phyloP scores from a whole-genome alignment of 1,139 yeast species.

The Kodamaea fungicola region DNA sequence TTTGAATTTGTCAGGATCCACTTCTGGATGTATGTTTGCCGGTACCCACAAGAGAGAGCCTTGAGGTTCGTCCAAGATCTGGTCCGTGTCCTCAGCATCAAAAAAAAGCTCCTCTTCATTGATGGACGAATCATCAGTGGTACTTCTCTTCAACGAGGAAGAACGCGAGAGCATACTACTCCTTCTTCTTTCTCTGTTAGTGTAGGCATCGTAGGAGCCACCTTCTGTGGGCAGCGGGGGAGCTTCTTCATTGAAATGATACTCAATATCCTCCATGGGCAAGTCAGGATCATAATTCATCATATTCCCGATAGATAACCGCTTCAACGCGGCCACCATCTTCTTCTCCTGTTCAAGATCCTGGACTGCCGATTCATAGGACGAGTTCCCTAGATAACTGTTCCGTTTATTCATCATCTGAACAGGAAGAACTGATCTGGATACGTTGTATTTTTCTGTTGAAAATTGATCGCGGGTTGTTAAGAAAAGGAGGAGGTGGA shows the following conservation, averaged over 20 bases:
- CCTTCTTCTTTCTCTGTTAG: neutral
- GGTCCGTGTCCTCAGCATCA: constrained; percentile 22
- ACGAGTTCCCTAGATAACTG: constrained; percentile 6
- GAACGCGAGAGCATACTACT: constrained; percentile 1
- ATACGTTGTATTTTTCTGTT: neutral
- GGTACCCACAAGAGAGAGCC: constrained; percentile 80
- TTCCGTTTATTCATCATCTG: constrained; percentile 1
- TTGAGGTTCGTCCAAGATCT: constrained; percentile 21
- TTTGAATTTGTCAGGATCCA: constrained; percentile 88
- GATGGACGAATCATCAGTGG: constrained; percentile 2
- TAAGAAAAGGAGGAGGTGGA: too few relatives aligned
- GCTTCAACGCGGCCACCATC: constrained; percentile 56
- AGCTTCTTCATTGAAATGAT: constrained; percentile 6
- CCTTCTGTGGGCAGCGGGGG: constrained; percentile 1
- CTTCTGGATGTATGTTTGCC: constrained; percentile 87
- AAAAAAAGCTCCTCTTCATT: constrained; percentile 19
- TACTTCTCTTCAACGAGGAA: constrained; percentile 2
- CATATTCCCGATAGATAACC: constrained; percentile 53
- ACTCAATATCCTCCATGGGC: constrained; percentile 36
- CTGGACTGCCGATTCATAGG: constrained; percentile 42
- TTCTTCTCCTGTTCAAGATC: constrained; percentile 55
- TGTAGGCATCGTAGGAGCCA: neutral
- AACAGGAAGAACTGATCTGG: neutral
- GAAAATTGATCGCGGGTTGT: neutral
- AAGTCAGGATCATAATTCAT: constrained; percentile 56